These are phyloP conservation scores for Fusarium sp. DNA, from an alignment of 2,329 filamentous ascomycete species.

Conservation along the genomic window DNA sequence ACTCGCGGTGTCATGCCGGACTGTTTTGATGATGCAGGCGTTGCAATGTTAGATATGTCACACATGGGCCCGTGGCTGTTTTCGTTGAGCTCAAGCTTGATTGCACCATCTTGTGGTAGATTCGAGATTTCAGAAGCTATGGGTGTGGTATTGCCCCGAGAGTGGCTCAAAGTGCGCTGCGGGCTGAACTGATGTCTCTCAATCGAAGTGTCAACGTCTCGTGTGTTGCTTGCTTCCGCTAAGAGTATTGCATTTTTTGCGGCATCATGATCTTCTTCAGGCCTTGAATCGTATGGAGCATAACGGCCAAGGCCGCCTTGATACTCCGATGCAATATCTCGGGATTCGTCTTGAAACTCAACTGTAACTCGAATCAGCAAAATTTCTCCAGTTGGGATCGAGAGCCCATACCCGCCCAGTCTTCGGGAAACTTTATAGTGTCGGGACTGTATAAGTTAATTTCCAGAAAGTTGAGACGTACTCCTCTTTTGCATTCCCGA, in stretches of 20 bases:
- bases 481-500: constrained; percentile 84
- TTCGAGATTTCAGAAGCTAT: constrained; percentile 4
- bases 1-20: constrained; percentile 31
- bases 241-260: not conserved
- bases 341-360: constrained; percentile 88
- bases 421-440: constrained; percentile 53
- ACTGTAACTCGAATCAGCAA: constrained; percentile 59
- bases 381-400: not conserved
- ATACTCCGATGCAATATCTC: constrained; percentile 92
- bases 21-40: constrained; percentile 42
- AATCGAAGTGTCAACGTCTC: not conserved
- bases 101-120: not conserved
- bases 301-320: constrained; percentile 82
- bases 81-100: constrained; percentile 18
- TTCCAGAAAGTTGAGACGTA: constrained; percentile 93
- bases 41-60: constrained; percentile 45
- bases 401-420: constrained; percentile 46
- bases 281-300: constrained; percentile 54
- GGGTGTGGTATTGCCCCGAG: not conserved
- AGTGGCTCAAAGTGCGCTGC: constrained; percentile 7
- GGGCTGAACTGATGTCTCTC: constrained; percentile 11
- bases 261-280: not conserved
- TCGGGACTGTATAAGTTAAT: constrained; percentile 78
- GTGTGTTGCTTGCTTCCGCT: not conserved
- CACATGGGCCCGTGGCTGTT: constrained; percentile 24